Evolutionary conservation across 768 basidiomycete genomes (phyloP), one percentile per base, ranked within the genome.

Genomic region (Suillus brevipes): DNA sequence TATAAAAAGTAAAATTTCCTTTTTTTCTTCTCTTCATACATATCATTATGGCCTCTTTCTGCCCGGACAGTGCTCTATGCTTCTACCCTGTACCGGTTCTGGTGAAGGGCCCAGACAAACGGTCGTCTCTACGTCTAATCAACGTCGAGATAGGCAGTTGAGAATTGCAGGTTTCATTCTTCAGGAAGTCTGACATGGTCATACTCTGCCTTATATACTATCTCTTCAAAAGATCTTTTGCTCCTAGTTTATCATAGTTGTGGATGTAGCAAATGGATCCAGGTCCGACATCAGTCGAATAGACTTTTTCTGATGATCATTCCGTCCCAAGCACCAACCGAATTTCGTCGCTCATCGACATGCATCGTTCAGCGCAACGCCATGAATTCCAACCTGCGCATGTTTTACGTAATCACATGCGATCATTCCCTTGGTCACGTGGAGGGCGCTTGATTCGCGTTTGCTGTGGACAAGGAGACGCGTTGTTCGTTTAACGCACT

Each of bases 31-130:
- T 50, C 50, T 18, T 50, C 18, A 50, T 50, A 50, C 50, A 50
- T 9, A 28, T 66, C 53, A 47, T 65, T 66, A 69, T 69, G 89
- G 89, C 89, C 81, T 80, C 69, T 85, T 89, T 90, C 89, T 90
- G 89, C 89, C 88, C 88, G 89, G 83, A 84, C 87, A 89, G 89
- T 81, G 77, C 77, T 70, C 73, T 50, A 78, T 77, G 76, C 79
- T 76, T 80, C 84, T 76, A 87, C 85, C 79, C 87, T 89, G 87
- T 77, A 77, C 84, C 87, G 89, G 89, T 90, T 90, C 89, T 90
- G 89, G 87, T 89, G 87, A 87, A 82, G 80, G 45, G 89, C 88
- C 89, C 76, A 90, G 65, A 90, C 63, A 60, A 66, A 88, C 60
- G 80, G 56, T 82, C 73, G 78, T 68, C 76, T 77, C 70, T 69